Base-by-base conservation (phyloP, 352 stramenopile genomes). In the Pythium scleroteichum region DNA sequence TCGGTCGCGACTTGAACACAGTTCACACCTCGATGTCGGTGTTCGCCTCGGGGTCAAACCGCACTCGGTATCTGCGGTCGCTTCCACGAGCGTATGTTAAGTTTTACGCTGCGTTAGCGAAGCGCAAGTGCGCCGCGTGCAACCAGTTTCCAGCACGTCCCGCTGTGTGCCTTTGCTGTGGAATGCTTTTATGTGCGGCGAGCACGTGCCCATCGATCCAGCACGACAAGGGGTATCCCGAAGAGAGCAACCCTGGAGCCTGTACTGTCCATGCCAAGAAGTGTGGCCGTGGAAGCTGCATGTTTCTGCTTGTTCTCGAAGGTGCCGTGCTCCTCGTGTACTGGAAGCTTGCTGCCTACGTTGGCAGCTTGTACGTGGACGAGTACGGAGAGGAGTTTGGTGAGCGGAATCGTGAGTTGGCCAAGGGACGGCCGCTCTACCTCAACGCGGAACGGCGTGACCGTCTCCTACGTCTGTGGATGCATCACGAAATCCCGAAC, bases 301-400 rank as follows among this genome's bases (percentile, higher is more conserved):
- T 95, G 74, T 94, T 95, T 62, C 42, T 95, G 29, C 55, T 95
- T 2, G 84, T 93, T 46, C 68, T 95, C 16, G 86, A 95, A 68
- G 86, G 86, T 20, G 85, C 84, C 2, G 86, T 94, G 62, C 57
- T 95, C 60, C 74, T 95, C 17, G 83, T 95, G 58, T 93, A 92
- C 55, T 92, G 84, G 77, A 95, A 95, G 62, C 59, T 95, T 41
- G 85, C 86, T 1, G 83, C 86, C 12, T 95, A 92, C 42, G 84
- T 92, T 4, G 77, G 79, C 33, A 94, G 84, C 54, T 59, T 94
- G 50, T 95, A 94, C 48, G 82, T 95, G 55, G 86, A 95, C 65
- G 86, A 93, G 65, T 94, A 95, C 62, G 86, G 86, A 27, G 86
- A 95, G 65, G 86, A 92, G 57, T 94, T 94, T 75, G 85, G 86